A percentile compares a stretch with the other conserved stretches of the same genome.
Conservation (phyloP, 1,284 basidiomycete species). For the Leccinum solheimii region DNA sequence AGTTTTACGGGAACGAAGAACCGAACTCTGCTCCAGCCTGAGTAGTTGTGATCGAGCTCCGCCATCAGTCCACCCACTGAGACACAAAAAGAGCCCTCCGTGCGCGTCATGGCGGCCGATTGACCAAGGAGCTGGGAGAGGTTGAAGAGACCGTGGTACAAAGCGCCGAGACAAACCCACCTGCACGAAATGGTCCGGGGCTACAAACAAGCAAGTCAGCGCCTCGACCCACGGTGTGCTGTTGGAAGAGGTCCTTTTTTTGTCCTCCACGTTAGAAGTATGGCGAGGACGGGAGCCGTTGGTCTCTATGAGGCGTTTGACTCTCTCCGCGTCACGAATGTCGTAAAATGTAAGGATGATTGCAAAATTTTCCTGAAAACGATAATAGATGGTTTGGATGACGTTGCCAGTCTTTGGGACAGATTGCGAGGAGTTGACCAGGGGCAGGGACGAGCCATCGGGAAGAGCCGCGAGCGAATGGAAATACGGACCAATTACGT, state of each 20-base stretch:
- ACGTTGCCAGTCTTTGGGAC: constrained; percentile 16
- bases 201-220: constrained; percentile 35
- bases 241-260: constrained; percentile 24
- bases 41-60: constrained; percentile 22
- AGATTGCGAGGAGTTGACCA: constrained; percentile 6
- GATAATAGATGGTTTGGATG: constrained; percentile 56
- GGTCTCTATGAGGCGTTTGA: constrained; percentile 42
- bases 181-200: constrained; percentile 32
- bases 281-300: constrained; percentile 26
- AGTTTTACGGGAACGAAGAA: constrained; percentile 34
- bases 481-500: constrained; percentile 36
- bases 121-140: constrained; percentile 42
- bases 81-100: constrained; percentile 45
- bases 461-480: constrained; percentile 24
- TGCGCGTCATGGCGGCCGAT: constrained; percentile 39
- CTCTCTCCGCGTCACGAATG: constrained; percentile 52
- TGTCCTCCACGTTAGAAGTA: constrained; percentile 25
- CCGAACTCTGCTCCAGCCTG: constrained; percentile 22
- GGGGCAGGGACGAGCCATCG: constrained; percentile 15
- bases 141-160: constrained; percentile 3
- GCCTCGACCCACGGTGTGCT: constrained; percentile 22
- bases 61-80: constrained; percentile 32
- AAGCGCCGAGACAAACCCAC: constrained; percentile 16
- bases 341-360: constrained; percentile 66
- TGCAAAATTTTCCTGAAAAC: constrained; percentile 47